Base-by-base conservation (phyloP, 2,329 filamentous ascomycete species). In the Exutisphaerella laricina region DNA sequence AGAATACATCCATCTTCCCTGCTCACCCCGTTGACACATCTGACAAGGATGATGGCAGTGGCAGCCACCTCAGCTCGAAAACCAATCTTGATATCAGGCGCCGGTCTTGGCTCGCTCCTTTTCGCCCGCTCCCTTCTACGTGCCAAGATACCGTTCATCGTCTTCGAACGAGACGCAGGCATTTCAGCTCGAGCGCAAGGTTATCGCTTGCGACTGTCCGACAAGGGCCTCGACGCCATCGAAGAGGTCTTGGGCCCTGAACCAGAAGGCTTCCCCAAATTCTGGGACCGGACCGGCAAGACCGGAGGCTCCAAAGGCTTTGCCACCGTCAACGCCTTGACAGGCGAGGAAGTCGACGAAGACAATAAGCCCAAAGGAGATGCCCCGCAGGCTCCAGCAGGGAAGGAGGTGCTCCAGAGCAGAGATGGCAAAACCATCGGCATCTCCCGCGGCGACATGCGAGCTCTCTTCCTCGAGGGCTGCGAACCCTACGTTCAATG, bases 401-500 rank as follows among this genome's bases (percentile, higher is more conserved):
- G 55, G 3, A 49, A 42, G 16, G 47, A 56, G 37, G 39, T 23
- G 1, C 62, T 82, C 21, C 44, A 60, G 0, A 79, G 74, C 12
- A 69, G 78, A 14, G 77, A 66, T 28, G 77, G 74, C 4, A 79
- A 81, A 57, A 67, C 78, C 6, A 70, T 84, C 0, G 79, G 79
- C 1, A 79, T 83, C 29, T 71, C 77, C 0, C 65, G 80, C 4
- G 79, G 79, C 4, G 78, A 80, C 25, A 82, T 84, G 79, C 69
- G 80, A 2, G 68, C 62, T 34, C 49, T 78, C 4, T 82, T 84
- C 54, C 59, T 79, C 33, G 62, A 70, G 13, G 79, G 78, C 1
- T 73, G 72, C 43, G 78, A 82, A 47, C 58, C 69, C 0, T 65
- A 65, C 33, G 68, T 84, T 5, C 65, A 74, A 17, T 84, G 78